phyloP scores from a whole-genome alignment of 768 basidiomycete genomes.

The Lentinula boryana region DNA sequence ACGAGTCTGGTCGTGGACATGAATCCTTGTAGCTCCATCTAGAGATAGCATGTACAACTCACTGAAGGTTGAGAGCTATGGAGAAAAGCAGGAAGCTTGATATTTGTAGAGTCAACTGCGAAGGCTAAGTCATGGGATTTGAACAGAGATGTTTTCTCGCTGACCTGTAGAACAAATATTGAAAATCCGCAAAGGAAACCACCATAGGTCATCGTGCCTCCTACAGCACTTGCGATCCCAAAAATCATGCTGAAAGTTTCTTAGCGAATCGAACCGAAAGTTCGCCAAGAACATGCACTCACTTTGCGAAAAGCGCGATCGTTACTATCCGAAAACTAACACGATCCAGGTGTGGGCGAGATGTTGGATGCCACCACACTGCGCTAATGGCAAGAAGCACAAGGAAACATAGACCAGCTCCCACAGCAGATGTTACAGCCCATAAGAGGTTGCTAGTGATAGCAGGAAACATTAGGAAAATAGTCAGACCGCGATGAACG shows the following conservation, averaged over 20 bases:
- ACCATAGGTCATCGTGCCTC: slow-evolving; percentile 11
- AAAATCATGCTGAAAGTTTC: slow-evolving; percentile 12
- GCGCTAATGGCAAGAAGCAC: slow-evolving; percentile 14
- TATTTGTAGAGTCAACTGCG: slow-evolving; percentile 13
- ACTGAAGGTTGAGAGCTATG: slow-evolving; percentile 19
- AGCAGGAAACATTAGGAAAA: background rate
- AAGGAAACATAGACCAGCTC: slow-evolving; percentile 13
- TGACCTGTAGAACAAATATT: slow-evolving; percentile 16
- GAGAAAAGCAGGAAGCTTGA: slow-evolving; percentile 16
- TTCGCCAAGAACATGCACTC: background rate
- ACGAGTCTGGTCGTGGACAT: slow-evolving; percentile 10
- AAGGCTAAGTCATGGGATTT: background rate
- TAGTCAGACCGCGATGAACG: background rate
- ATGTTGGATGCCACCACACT: slow-evolving; percentile 8
- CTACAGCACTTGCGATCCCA: slow-evolving; percentile 14
- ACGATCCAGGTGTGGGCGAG: slow-evolving; percentile 12
- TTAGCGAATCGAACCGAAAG: background rate
- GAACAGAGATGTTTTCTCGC: background rate
- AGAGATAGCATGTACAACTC: background rate
- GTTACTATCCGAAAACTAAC: slow-evolving; percentile 17
- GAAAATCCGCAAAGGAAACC: slow-evolving; percentile 14
- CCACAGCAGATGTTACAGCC: slow-evolving; percentile 8
- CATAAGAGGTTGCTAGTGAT: slow-evolving; percentile 7
- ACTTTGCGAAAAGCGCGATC: slow-evolving; percentile 16
- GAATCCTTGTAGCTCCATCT: background rate